Evolutionary conservation across 768 basidiomycete genomes (phyloP), one percentile per base, ranked within the genome.

Genomic region (Leccinum variicolor): DNA sequence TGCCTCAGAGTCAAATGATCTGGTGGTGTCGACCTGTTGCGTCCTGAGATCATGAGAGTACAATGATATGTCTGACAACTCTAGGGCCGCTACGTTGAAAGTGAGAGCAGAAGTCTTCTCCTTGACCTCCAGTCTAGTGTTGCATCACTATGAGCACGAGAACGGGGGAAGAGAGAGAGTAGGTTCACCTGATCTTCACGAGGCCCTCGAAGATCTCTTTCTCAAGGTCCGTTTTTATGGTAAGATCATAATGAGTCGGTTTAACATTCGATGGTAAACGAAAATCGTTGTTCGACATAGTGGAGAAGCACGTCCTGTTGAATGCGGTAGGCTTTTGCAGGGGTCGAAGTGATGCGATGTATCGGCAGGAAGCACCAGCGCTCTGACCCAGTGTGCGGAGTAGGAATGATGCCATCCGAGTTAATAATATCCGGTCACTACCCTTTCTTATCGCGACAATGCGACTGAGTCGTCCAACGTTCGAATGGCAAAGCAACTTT

Each of bases 151-250:
- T 56, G 28, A 51, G 47, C 45, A 53, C 11, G 46, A 52, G 11
- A 21, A 52, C 19, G 47, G 8, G 8, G 21, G 6, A 28, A 45
- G 29, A 36, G 45, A 6, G 29, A 45, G 29, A 23, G 39, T 41
- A 34, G 23, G 75, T 83, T 53, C 59, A 84, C 91, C 82, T 77
- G 66, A 90, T 83, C 62, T 84, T 84, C 50, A 87, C 90, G 39
- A 85, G 78, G 45, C 96, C 96, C 45, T 83, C 77, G 70, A 94
- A 98, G 10, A 75, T 81, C 58, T 85, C 79, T n/a, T 79, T 79
- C 55, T 87, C 80, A 53, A 98, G 83, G 74, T 98, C 92, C 3
- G 92, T 94, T 66, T 82, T 84, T 68, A 94, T 75, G 48, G 84
- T 84, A 51, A 94, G 67, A 63, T 90, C 87, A 72, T 94, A 95